Conservation (phyloP, 441 rosid species). For the Gossypium davidsonii region DNA sequence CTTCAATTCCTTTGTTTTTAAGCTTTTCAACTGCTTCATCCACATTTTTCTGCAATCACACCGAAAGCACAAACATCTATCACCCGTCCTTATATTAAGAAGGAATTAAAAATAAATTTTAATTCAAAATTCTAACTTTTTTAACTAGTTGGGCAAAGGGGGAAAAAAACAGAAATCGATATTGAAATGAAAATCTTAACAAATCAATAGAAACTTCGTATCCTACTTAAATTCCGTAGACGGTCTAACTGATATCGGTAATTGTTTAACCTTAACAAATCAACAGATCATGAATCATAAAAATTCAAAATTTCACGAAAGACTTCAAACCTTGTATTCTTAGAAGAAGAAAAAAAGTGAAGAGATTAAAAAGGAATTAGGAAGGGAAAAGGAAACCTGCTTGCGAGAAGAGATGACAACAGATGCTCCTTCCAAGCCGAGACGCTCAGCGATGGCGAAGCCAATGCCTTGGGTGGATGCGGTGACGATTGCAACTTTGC, state of each 20-base stretch:
- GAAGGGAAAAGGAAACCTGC: conserved; percentile 38
- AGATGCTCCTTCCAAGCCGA: conserved; percentile 86
- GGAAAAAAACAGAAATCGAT: background rate
- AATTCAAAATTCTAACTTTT: background rate
- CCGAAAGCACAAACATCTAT: conserved; percentile 2
- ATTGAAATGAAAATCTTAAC: background rate
- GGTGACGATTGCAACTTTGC: conserved; percentile 80
- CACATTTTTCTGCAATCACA: conserved; percentile 55
- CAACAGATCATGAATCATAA: background rate
- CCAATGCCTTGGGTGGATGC: conserved; percentile 97
- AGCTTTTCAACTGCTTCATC: conserved; percentile 72
- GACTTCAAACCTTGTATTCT: background rate
- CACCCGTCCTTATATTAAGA: background rate
- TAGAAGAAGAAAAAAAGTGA: background rate
- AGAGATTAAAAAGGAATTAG: background rate
- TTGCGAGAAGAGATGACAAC: conserved; percentile 89
- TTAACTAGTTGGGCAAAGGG: background rate
- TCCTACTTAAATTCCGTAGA: background rate
- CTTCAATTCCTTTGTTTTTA: conserved; percentile 58
- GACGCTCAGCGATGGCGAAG: conserved; percentile 61
- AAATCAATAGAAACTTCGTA: background rate
- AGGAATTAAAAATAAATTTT: background rate
- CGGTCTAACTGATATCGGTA: background rate
- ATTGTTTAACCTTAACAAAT: background rate
- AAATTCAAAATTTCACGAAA: background rate